A percentile compares a stretch with the other conserved stretches of the same genome.
These are phyloP conservation scores for Hyphopichia khmerensis DNA, from an alignment of 1,139 yeast genomes.

Conservation along the genomic window DNA sequence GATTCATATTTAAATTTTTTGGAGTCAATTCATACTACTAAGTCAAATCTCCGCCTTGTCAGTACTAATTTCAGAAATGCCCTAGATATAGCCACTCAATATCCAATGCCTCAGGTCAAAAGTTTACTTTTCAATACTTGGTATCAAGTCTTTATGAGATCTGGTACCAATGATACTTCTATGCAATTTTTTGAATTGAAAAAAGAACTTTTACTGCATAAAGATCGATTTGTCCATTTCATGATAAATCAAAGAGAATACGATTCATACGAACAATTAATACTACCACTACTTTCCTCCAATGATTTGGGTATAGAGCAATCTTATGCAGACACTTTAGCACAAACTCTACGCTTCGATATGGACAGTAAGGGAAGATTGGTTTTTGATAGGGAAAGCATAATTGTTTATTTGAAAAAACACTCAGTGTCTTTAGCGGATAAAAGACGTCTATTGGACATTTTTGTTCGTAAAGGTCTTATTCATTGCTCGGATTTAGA, in stretches of 20 bases:
- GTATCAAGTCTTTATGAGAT: not conserved
- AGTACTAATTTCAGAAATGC: not conserved
- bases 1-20: not conserved
- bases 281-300: constrained; percentile 13
- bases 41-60: not conserved
- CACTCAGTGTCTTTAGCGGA: constrained; percentile 7
- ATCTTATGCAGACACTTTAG: constrained; percentile 24
- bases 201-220: constrained; percentile 14
- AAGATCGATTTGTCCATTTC: constrained; percentile 17
- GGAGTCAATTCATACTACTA: not conserved
- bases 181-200: not conserved
- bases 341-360: constrained; percentile 19
- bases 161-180: not conserved
- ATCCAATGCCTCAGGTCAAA: constrained; percentile 1
- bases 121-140: constrained; percentile 1
- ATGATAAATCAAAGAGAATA: constrained; percentile 21
- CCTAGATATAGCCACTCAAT: not conserved
- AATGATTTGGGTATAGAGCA: constrained; percentile 2
- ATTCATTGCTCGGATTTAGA: constrained; percentile 9
- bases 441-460: constrained; percentile 19
- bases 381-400: constrained; percentile 11
- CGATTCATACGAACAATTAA: constrained; percentile 16
- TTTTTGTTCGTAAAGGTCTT: constrained; percentile 20
- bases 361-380: constrained; percentile 9
- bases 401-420: constrained; percentile 14